phyloP scores from a whole-genome alignment of 345 rosid species.

The Pseudoturritis turrita region DNA sequence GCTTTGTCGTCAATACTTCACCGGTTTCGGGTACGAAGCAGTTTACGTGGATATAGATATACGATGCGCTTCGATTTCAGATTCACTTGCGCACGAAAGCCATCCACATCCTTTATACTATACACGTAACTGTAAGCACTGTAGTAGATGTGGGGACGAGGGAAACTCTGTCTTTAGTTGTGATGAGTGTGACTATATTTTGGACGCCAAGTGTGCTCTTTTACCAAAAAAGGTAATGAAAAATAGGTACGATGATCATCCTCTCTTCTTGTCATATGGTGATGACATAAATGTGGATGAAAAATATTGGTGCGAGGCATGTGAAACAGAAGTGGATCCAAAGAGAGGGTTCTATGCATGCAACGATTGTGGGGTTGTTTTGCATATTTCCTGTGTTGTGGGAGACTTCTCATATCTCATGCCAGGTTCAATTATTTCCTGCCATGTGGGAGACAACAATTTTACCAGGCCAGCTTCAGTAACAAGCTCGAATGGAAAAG shows the following conservation, averaged over 20 bases:
- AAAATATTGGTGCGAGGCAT: background rate
- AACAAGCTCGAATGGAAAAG: background rate
- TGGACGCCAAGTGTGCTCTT: background rate
- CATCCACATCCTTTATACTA: constrained; percentile 15
- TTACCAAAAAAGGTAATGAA: background rate
- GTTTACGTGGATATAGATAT: background rate
- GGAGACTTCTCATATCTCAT: background rate
- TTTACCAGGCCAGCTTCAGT: background rate
- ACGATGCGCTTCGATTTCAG: background rate
- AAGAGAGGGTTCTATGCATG: background rate
- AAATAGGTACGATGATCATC: background rate
- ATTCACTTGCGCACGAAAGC: background rate
- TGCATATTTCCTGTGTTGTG: background rate
- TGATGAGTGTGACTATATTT: background rate
- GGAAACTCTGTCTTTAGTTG: background rate
- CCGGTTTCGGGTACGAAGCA: background rate
- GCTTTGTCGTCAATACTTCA: background rate
- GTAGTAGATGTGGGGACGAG: background rate
- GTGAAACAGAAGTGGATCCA: background rate
- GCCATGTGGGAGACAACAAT: too few species aligned
- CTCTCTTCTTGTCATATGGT: background rate
- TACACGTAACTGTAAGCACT: background rate
- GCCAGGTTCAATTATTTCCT: background rate
- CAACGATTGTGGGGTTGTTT: background rate
- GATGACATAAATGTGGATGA: background rate